Evolutionary conservation across 768 basidiomycete species (phyloP).

Genomic region (Phaffia tasmanica): DNA sequence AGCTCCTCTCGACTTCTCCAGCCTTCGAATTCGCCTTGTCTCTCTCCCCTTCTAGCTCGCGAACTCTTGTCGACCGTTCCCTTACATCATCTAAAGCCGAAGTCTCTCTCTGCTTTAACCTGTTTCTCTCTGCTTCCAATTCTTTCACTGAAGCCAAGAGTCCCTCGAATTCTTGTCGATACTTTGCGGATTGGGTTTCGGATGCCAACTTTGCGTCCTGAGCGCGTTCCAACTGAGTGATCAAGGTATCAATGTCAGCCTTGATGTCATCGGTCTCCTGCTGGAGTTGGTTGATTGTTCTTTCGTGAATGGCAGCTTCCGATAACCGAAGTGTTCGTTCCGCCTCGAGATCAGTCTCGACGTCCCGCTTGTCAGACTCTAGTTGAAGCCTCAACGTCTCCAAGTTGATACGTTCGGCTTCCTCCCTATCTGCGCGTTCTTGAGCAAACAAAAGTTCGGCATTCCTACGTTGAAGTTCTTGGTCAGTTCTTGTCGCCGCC

Average conservation of each 20-base stretch:
- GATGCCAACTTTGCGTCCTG: conserved; percentile 57
- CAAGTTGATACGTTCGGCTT: conserved; percentile 63
- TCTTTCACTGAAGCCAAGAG: conserved; percentile 20
- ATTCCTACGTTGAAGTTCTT: conserved; percentile 69
- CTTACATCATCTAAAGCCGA: conserved; percentile 53
- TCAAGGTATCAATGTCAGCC: conserved; percentile 67
- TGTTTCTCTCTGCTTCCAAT: conserved; percentile 63
- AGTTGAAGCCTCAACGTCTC: conserved; percentile 70
- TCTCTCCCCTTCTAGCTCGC: conserved; percentile 49
- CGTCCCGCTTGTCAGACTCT: conserved; percentile 68
- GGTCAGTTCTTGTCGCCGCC: conserved; percentile 82
- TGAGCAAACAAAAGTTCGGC: conserved; percentile 64
- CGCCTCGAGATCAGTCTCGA: conserved; percentile 68
- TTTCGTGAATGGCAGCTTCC: conserved; percentile 68
- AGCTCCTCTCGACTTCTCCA: conserved; percentile 59
- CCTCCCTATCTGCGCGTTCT: conserved; percentile 78
- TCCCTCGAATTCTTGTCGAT: conserved; percentile 24
- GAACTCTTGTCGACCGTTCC: conserved; percentile 51
- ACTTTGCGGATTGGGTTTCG: conserved; percentile 20
- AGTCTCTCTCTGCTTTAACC: conserved; percentile 54
- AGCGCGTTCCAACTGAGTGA: conserved; percentile 72
- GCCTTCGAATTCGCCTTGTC: conserved; percentile 54
- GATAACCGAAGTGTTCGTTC: conserved; percentile 69
- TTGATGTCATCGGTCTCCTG: conserved; percentile 74
- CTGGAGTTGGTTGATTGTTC: conserved; percentile 58